phyloP scores from a whole-genome alignment of 345 rosid species.

The Pistacia atlantica region DNA sequence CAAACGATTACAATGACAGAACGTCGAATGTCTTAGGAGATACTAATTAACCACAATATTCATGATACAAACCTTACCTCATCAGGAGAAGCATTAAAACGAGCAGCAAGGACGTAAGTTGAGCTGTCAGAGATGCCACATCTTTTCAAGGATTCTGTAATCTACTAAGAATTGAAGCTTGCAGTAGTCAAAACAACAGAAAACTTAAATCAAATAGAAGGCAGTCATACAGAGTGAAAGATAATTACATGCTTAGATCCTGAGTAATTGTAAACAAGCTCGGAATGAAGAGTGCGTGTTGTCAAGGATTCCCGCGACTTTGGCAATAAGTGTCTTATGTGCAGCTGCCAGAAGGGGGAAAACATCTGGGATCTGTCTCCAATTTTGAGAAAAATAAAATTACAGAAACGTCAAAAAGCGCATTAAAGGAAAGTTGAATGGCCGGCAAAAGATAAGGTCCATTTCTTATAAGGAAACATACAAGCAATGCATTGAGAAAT shows the following conservation, averaged over 20 bases:
- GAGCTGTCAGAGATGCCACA: constrained; percentile 80
- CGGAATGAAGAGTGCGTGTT: constrained; percentile 89
- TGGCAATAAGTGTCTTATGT: constrained; percentile 70
- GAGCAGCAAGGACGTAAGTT: constrained; percentile 78
- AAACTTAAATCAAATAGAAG: constrained; percentile 7
- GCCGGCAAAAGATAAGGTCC: not conserved
- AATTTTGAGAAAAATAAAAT: too few species aligned
- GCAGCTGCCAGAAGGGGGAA: constrained; percentile 58
- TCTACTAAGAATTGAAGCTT: constrained; percentile 36
- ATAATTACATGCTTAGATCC: constrained; percentile 84
- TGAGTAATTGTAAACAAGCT: constrained; percentile 87
- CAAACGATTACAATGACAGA: not conserved
- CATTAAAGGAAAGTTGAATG: not conserved
- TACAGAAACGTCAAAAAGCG: not conserved
- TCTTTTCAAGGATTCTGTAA: constrained; percentile 89
- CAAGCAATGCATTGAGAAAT: constrained; percentile 55
- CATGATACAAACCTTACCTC: constrained; percentile 46
- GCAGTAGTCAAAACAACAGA: not conserved
- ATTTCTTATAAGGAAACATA: constrained; percentile 36
- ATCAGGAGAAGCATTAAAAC: constrained; percentile 63
- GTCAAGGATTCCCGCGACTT: constrained; percentile 77
- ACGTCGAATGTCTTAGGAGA: not conserved
- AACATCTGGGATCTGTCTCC: constrained; percentile 11
- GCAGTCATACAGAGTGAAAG: constrained; percentile 13
- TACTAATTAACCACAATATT: too few species aligned